phyloP scores from a whole-genome alignment of 2,329 filamentous ascomycete genomes.

The Bipolaris bicolor region DNA sequence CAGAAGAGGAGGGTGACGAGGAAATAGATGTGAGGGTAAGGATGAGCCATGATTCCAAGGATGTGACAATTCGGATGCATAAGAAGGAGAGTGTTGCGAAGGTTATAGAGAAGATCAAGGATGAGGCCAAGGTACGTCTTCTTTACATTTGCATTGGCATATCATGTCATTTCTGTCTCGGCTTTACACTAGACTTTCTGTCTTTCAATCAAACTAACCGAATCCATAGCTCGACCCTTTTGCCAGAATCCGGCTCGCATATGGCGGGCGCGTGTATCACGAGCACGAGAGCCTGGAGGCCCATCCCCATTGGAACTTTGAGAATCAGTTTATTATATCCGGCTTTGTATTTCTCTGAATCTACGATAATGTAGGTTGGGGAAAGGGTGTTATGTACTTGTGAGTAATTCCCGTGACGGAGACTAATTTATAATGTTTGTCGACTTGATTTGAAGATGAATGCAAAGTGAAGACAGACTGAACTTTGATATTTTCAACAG shows the following conservation, averaged over 20 bases:
- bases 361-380: not conserved
- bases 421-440: no score
- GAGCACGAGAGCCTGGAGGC: slow-evolving; percentile 68
- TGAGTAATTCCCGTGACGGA: no score
- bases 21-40: slow-evolving; percentile 44
- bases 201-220: slow-evolving; percentile 11
- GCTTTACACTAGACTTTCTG: no score
- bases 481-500: no score
- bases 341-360: slow-evolving; percentile 17
- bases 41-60: slow-evolving; percentile 48
- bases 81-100: slow-evolving; percentile 64
- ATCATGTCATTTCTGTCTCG: no score
- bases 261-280: slow-evolving; percentile 80
- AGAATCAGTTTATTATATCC: slow-evolving; percentile 19
- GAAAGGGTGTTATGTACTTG: not conserved
- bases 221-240: slow-evolving; percentile 58
- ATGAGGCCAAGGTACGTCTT: slow-evolving; percentile 66
- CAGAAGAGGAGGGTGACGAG: slow-evolving; percentile 35
- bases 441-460: no score
- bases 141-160: not conserved
- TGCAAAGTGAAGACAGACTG: slow-evolving; percentile 6
- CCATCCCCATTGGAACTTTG: slow-evolving; percentile 74
- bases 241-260: slow-evolving; percentile 72
- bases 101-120: slow-evolving; percentile 67
- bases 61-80: slow-evolving; percentile 46